Evolutionary conservation across 2,329 filamentous ascomycete genomes (phyloP).

Genomic region (Trichoderma koningii): DNA sequence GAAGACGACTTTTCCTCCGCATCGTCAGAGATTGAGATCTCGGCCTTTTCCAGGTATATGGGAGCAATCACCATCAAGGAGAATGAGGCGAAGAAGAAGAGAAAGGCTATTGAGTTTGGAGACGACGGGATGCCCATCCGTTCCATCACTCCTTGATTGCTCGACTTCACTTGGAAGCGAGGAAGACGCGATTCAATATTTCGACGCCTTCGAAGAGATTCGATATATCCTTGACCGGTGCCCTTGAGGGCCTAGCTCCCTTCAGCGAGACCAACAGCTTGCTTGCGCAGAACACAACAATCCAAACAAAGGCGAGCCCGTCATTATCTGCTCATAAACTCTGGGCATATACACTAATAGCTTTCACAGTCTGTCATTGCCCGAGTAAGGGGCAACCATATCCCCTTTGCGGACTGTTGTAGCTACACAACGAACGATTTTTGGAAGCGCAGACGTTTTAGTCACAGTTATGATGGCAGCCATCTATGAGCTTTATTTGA

Average conservation of each 20-base stretch:
- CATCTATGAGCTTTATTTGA: neutral
- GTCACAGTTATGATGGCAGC: neutral
- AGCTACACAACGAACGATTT: neutral
- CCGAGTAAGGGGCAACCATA: neutral
- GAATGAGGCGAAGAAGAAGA: neutral
- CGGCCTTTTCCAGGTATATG: neutral
- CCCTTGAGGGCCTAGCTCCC: neutral
- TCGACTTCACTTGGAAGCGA: too few species aligned
- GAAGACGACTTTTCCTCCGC: constrained; percentile 8
- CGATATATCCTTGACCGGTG: neutral
- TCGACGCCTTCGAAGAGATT: too few species aligned
- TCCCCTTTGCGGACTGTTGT: neutral
- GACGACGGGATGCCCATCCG: constrained; percentile 22
- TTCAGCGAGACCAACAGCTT: neutral
- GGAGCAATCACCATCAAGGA: constrained; percentile 14
- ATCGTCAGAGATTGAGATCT: neutral
- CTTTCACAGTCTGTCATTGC: neutral
- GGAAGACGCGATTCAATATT: neutral
- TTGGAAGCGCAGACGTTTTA: neutral
- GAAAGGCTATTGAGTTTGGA: constrained; percentile 15
- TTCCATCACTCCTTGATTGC: neutral
- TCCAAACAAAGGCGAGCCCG: neutral
- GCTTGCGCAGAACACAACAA: neutral
- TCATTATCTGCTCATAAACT: neutral
- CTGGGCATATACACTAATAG: neutral